A percentile compares a stretch with the other conserved stretches of the same genome.
phyloP scores from a whole-genome alignment of 2,329 filamentous ascomycete species.

The Xylaria sp. region DNA sequence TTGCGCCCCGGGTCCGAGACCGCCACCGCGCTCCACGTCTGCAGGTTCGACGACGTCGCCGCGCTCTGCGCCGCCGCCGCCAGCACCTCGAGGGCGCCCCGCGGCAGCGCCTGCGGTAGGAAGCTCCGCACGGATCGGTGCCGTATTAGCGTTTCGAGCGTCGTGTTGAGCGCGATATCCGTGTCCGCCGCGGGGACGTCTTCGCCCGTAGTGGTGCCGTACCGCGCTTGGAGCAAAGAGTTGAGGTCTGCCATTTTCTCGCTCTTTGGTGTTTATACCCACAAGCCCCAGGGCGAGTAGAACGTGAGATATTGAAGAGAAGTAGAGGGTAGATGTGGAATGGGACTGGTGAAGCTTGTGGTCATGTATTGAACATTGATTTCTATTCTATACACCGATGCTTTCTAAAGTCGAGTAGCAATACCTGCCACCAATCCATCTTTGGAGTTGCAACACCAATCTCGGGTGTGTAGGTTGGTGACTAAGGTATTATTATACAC shows the following conservation, averaged over 20 bases:
- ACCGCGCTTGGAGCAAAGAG: slow-evolving; percentile 25
- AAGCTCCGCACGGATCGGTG: slow-evolving; percentile 38
- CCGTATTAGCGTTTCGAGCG: slow-evolving; percentile 32
- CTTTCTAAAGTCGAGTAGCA: too few species aligned
- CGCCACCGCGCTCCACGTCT: slow-evolving; percentile 39
- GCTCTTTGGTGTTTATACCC: background rate
- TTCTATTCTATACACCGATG: too few species aligned
- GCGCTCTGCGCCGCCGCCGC: slow-evolving; percentile 40
- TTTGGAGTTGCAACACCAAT: background rate
- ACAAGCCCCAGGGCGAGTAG: background rate
- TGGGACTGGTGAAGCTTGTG: too few species aligned
- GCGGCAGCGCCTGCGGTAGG: slow-evolving; percentile 24
- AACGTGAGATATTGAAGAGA: too few species aligned
- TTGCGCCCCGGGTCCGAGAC: slow-evolving; percentile 34
- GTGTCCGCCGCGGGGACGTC: background rate
- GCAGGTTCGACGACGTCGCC: slow-evolving; percentile 40
- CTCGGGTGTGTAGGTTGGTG: background rate
- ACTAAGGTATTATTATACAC: background rate
- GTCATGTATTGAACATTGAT: too few species aligned
- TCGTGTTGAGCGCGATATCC: slow-evolving; percentile 15
- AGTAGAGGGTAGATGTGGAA: background rate
- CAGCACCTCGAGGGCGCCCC: slow-evolving; percentile 34
- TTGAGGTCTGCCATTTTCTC: slow-evolving; percentile 21
- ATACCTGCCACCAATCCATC: too few species aligned
- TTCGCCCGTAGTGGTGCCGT: slow-evolving; percentile 13